Conservation (phyloP, 305 asterid species). For the Fraxinus dipetala region DNA sequence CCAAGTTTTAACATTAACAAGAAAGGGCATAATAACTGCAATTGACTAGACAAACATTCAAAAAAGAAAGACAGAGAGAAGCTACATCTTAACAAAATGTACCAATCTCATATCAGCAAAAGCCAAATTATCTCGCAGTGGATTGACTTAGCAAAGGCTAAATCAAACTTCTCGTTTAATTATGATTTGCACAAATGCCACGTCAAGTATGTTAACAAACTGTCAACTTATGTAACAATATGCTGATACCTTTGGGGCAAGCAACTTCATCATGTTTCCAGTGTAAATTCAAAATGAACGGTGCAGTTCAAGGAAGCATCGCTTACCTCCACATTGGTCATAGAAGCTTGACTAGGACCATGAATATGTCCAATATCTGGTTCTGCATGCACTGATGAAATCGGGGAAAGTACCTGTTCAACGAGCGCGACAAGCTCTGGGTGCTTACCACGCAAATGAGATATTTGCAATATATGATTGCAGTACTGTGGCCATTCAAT, state of each 20-base stretch:
- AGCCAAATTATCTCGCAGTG: slow-evolving; percentile 7
- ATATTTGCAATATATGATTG: slow-evolving; percentile 93
- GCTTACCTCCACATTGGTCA: slow-evolving; percentile 59
- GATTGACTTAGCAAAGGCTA: background rate
- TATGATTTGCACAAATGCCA: slow-evolving; percentile 4
- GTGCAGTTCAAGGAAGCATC: background rate
- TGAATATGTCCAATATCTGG: slow-evolving; percentile 53
- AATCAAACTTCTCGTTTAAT: slow-evolving; percentile 6
- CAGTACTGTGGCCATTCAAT: slow-evolving; percentile 99
- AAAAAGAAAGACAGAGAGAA: slow-evolving; percentile 17
- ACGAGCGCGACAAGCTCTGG: slow-evolving; percentile 65
- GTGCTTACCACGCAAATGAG: slow-evolving; percentile 82
- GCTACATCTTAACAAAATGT: slow-evolving; percentile 3
- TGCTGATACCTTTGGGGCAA: slow-evolving; percentile 11
- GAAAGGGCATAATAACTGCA: background rate
- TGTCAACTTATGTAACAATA: background rate
- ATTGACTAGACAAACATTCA: background rate
- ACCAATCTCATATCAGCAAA: background rate
- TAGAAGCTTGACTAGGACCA: slow-evolving; percentile 47
- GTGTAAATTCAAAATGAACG: slow-evolving; percentile 11
- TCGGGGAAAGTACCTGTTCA: slow-evolving; percentile 68
- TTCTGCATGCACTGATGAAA: slow-evolving; percentile 74
- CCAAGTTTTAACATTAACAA: background rate
- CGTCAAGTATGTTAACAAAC: background rate
- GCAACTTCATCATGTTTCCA: background rate